A percentile compares a stretch with the other conserved stretches of the same genome.
phyloP scores from a whole-genome alignment of 2,329 filamentous ascomycete species.

The Tolypocladium sp. region DNA sequence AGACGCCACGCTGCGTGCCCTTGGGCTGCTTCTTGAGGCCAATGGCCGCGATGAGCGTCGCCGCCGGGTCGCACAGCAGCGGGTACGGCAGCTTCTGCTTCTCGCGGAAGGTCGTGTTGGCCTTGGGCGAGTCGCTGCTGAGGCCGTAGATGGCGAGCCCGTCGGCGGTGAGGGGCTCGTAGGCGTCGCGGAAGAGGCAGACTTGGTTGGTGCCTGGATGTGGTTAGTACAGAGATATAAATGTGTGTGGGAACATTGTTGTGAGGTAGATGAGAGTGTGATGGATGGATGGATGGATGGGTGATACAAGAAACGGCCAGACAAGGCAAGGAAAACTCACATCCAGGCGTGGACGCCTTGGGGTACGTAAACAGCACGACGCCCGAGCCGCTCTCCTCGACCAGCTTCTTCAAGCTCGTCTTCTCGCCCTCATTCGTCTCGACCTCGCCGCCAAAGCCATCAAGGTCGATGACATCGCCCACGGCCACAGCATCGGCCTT shows the following conservation, averaged over 20 bases:
- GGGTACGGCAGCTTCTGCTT: constrained; percentile 87
- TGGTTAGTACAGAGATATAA: neutral
- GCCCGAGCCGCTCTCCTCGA: constrained; percentile 74
- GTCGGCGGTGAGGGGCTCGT: constrained; percentile 63
- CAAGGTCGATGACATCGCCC: constrained; percentile 47
- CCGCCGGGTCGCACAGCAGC: constrained; percentile 73
- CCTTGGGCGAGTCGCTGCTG: constrained; percentile 77
- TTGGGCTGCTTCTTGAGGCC: constrained; percentile 81
- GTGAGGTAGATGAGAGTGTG: neutral
- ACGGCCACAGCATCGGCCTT: constrained; percentile 34
- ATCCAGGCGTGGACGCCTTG: constrained; percentile 87
- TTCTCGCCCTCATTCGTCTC: constrained; percentile 77
- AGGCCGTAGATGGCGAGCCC: constrained; percentile 87
- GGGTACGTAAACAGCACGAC: constrained; percentile 95
- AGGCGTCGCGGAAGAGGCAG: constrained; percentile 85
- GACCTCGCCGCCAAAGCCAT: constrained; percentile 60
- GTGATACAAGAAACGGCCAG: constrained; percentile 1
- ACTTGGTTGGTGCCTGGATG: constrained; percentile 80
- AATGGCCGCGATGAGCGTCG: constrained; percentile 71
- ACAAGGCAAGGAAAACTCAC: constrained; percentile 45
- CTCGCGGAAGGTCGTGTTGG: constrained; percentile 85
- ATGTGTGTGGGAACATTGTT: neutral
- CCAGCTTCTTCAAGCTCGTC: constrained; percentile 69
- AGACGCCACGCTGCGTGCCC: constrained; percentile 78
- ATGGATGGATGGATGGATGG: neutral